Percentiles rank a stretch among this genome's conserved stretches.
These are phyloP conservation scores for Yamadazyma songkhlaensis DNA, from an alignment of 1,139 yeast species.

Conservation along the genomic window DNA sequence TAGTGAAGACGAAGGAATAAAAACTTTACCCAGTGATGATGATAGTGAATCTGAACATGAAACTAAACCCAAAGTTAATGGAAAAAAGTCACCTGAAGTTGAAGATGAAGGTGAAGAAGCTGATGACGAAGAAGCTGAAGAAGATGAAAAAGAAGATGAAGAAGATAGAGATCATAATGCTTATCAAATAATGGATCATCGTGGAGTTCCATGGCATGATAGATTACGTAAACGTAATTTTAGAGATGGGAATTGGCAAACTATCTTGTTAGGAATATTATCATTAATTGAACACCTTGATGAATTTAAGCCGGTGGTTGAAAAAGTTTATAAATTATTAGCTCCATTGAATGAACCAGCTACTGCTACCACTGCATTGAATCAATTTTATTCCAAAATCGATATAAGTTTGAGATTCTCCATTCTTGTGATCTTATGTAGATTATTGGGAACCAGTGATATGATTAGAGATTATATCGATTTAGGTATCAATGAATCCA, in stretches of 20 bases:
- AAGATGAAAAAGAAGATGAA: slow-evolving; percentile 13
- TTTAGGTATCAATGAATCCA: slow-evolving; percentile 61
- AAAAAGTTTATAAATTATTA: slow-evolving; percentile 43
- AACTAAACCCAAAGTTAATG: not conserved
- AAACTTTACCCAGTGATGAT: slow-evolving; percentile 21
- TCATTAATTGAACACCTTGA: slow-evolving; percentile 59
- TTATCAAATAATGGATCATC: slow-evolving; percentile 55
- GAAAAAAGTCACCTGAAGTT: slow-evolving; percentile 11
- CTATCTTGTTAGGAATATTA: slow-evolving; percentile 69
- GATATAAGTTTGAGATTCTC: slow-evolving; percentile 49
- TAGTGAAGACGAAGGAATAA: slow-evolving; percentile 20
- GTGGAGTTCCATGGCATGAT: slow-evolving; percentile 73
- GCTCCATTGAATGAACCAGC: slow-evolving; percentile 57
- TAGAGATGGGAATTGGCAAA: slow-evolving; percentile 85
- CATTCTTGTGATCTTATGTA: slow-evolving; percentile 54
- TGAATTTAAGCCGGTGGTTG: slow-evolving; percentile 47
- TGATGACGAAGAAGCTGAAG: slow-evolving; percentile 25
- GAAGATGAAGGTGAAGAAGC: slow-evolving; percentile 12
- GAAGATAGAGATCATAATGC: slow-evolving; percentile 43
- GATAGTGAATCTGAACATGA: slow-evolving; percentile 14
- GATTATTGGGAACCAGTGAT: slow-evolving; percentile 56
- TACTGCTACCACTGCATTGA: slow-evolving; percentile 47
- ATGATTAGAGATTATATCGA: slow-evolving; percentile 67
- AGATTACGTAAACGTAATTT: slow-evolving; percentile 71
- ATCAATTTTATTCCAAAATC: slow-evolving; percentile 49